Base-by-base conservation (phyloP, 139 green algal species). In the Asterochloris sp. region DNA sequence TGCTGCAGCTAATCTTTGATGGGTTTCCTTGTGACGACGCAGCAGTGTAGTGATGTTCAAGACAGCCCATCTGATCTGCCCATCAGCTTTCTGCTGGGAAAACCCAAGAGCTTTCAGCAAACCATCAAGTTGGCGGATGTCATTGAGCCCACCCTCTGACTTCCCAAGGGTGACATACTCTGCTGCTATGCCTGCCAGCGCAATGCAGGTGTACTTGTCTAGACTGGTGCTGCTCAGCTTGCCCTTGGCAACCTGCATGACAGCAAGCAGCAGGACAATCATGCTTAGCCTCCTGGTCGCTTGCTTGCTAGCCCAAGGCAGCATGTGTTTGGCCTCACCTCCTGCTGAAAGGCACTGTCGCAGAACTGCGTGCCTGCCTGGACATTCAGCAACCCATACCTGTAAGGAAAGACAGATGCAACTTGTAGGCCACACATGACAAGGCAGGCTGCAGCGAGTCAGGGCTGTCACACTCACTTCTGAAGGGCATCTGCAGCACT, bases 331-430 rank as follows among this genome's bases (percentile, higher is more conserved):
- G 54, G 54, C 63, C 87, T 82, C 38, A 54, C 38, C 87, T 98
- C 95, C 1, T 82, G 69, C 77, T 95, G 90, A 86, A 99, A 99
- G 9, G 89, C 93, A 1, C 82, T 78, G 89, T 99, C 97, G 82
- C 97, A 98, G 81, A 99, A 99, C 12, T 85, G 87, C 15, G 89
- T 96, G 38, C 97, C 97, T 13, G 97, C 97, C 83, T 99, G 97
- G 10, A 99, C 85, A 82, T 98, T 99, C 28, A 99, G 89, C 12
- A 88, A 88, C 6, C 91, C 86, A 79, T 95, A 96, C 85, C 89
- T 94, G 86, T 66, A 82, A 4, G 16, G 61, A 80, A 15, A 67
- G 16, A 54, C 61, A 61, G 26, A 24, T 71, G 17, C 13, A n/a
- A 24, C 60, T 13, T 60, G 26, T 28, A 9, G 24, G 16, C 19